Evolutionary conservation across 2,329 filamentous ascomycete species (phyloP), one percentile per base, ranked within the genome.

Genomic region (Lomentospora prolificans): DNA sequence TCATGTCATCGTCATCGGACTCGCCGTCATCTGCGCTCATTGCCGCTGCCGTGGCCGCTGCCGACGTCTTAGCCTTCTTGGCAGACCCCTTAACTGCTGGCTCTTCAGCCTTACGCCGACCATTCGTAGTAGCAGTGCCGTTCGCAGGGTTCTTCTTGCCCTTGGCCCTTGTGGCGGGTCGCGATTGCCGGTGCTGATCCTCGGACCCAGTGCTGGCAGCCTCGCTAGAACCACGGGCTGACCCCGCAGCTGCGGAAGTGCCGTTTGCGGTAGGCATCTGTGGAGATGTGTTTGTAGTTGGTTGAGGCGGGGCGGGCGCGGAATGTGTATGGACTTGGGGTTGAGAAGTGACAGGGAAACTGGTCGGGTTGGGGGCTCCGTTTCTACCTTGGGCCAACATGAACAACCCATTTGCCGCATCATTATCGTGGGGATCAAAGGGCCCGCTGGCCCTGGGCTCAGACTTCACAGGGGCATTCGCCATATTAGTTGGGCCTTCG

Each of bases 341-440:
- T 44, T 72, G 72, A 48, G 73, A 72, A 10, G 70, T 61, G 4
- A 64, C 68, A 61, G 74, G 64, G 72, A 80, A 79, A 63, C 71
- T 77, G 61, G 70, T 75, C 17, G 73, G 64, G 12, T 73, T 69
- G 60, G 74, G 82, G 58, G 67, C 78, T 72, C 72, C 81, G 76
- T 72, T 84, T 72, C 69, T 86, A 79, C 84, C 83, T 65, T 89
- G 85, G 1, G 94, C 91, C 57, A 99, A 78, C 80, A 96, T 86
- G 64, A 90, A 95, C 1, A 99, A 77, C 28, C 94, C 91, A 67
- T 96, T 97, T 53, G 92, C 94, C 46, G 92, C 94, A 72, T 96
- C 92, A 64, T 92, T 95, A 55, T 96, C 92, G 70, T 95, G 90
- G 44, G 90, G 88, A 57, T 91, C 87, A 65, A 90, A 95, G 3